Base-by-base conservation (phyloP, 768 basidiomycete genomes). In the Leccinum rimulosum region DNA sequence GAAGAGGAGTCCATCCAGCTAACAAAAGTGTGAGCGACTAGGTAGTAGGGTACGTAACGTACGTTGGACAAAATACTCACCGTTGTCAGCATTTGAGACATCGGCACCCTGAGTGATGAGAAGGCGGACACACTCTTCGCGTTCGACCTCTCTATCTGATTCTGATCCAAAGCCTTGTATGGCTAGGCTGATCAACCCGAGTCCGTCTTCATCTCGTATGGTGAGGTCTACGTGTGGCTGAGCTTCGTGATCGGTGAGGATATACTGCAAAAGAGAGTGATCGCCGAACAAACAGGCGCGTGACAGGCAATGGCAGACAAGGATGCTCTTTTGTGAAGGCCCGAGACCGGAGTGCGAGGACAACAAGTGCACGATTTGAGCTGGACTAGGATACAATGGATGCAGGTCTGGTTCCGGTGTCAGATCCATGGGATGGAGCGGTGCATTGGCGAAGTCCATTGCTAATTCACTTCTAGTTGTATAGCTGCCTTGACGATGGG, bases 1-100 rank as follows among this genome's bases (percentile, higher is more conserved):
- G 96, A 12, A 99, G 79, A 3, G 95, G 87, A 10, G 93, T 94
- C 97, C 97, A 98, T 35, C 96, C 95, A 60, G 84, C 95, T 97
- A 66, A 58, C 50, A 61, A 50, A 49, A 4, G 45, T 33, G 45
- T 61, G 58, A 63, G 30, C 38, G 57, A 54, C n/a, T 45, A 45
- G 19, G 11, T 22, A 45, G 43, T 22, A 45, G 19, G 27, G 43
- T 45, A 45, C 43, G 43, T 47, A 38, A 33, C 22, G 56, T 25
- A 31, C n/a, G 31, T 31, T 57, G 30, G 12, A 53, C 28, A 4
- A 48, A 45, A 30, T 27, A 72, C 81, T 47, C 63, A 89, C 90
- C 82, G 65, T 87, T 79, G 72, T 93, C 91, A 47, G 82, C 76
- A 38, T 65, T 60, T 50, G 75, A 74, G 47, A 89, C 73, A 68